Evolutionary conservation across 805 yeast species (phyloP), one percentile per base, ranked within the genome.

Genomic region (Starmerella apis): DNA sequence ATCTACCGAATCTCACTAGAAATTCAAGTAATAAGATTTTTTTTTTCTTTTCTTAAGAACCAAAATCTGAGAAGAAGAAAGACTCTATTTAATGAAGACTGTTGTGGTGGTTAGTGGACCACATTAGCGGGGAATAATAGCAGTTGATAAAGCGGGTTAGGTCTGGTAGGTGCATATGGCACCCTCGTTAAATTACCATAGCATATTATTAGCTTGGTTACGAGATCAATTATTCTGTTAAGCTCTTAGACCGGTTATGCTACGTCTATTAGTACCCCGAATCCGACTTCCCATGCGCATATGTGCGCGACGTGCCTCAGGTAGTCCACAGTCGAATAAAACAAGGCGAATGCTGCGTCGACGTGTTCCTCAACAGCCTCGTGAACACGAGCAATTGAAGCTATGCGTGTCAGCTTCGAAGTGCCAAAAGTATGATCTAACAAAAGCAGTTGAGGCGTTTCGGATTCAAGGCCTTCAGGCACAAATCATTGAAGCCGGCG

Each of bases 401-500:
- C 54, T 82, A 0, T 84, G 85, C 49, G 80, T 85, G 0, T 76
- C 88, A 0, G 74, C 81, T 3, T 82, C 94, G 1, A 72, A 80
- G 0, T 81, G 87, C 54, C 95, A 87, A 57, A 61, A 70, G 6
- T 85, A 85, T 55, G 79, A 85, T 60, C 68, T 87, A 41, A 65
- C 67, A 0, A 64, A 64, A 45, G 76, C 76, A 2, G 56, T 69
- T 11, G 63, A 68, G 3, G 63, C 68, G 5, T 57, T 77, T 24
- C 65, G 66, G 14, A 58, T 63, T 0, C 58, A 58, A n/a, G 75
- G 71, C 4, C 60, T 67, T 28, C 53, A 64, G 27, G 66, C 70
- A 31, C 62, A 59, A 2, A 56, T 68, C 20, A 61, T 81, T n/a
- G 72, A 81, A 1, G 81, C 83, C 0, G 79, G 78, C 33, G 57